These are phyloP conservation scores for Boletus tylopilopsis DNA, from an alignment of 768 basidiomycete genomes.

Conservation along the genomic window DNA sequence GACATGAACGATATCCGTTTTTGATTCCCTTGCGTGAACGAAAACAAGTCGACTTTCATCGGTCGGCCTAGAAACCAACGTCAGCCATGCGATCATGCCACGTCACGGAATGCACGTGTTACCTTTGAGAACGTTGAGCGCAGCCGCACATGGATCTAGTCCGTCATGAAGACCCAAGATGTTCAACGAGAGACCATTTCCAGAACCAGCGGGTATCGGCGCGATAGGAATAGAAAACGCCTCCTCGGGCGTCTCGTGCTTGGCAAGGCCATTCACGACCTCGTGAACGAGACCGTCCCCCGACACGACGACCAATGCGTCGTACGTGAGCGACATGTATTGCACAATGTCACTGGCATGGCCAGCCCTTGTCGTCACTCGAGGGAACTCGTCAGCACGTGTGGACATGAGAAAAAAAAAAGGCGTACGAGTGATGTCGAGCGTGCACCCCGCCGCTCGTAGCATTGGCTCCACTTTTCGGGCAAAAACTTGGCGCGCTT, in stretches of 20 bases:
- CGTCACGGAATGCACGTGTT: background rate
- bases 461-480: slow-evolving; percentile 70
- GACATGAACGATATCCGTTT: slow-evolving; percentile 77
- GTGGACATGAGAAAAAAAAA: background rate
- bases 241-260: slow-evolving; percentile 52
- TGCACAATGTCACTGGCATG: slow-evolving; percentile 69
- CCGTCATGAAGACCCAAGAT: slow-evolving; percentile 67
- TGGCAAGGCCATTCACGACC: slow-evolving; percentile 76
- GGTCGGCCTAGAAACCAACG: slow-evolving; percentile 51
- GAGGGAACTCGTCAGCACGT: background rate
- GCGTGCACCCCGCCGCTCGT: slow-evolving; percentile 55
- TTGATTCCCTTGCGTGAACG: slow-evolving; percentile 64
- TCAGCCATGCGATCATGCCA: background rate
- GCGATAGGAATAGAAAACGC: slow-evolving; percentile 70
- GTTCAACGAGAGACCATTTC: slow-evolving; percentile 73
- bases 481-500: slow-evolving; percentile 49
- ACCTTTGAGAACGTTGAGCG: slow-evolving; percentile 80
- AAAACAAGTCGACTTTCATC: slow-evolving; percentile 75
- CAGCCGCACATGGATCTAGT: slow-evolving; percentile 65
- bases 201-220: slow-evolving; percentile 80
- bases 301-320: slow-evolving; percentile 71
- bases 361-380: slow-evolving; percentile 59
- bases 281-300: slow-evolving; percentile 87
- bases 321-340: slow-evolving; percentile 53
- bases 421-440: slow-evolving; percentile 60